Conservation (phyloP, 768 basidiomycete species). For the Phallus indusiatus region DNA sequence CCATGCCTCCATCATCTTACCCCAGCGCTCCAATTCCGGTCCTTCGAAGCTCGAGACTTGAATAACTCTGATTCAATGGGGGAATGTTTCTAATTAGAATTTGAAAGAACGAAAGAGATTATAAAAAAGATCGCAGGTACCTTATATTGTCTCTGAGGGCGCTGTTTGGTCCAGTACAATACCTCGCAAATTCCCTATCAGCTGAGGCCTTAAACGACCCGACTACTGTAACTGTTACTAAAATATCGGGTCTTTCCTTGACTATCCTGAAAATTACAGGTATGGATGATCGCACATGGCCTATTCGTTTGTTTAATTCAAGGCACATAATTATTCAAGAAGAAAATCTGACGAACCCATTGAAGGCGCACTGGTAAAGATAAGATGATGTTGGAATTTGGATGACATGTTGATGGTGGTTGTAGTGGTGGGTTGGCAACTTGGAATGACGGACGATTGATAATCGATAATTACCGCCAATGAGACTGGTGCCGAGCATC, state of each 20-base stretch:
- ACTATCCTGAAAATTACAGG: not conserved
- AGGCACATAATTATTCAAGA: not conserved
- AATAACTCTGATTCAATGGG: not conserved
- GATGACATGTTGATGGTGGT: not conserved
- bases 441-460: no score
- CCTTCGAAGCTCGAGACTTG: not conserved
- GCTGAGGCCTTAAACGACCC: not conserved
- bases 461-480: no score
- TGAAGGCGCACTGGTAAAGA: not conserved
- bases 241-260: not conserved
- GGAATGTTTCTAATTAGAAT: no score
- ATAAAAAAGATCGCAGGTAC: not conserved
- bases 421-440: no score
- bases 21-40: not conserved
- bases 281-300: not conserved
- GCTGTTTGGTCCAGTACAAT: not conserved
- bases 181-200: not conserved
- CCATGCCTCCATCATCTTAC: not conserved
- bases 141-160: not conserved
- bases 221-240: not conserved
- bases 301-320: not conserved
- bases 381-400: not conserved
- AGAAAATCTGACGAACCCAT: not conserved
- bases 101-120: no score
- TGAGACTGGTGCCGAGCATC: no score